These are phyloP conservation scores for Rhodomyrtus tomentosa DNA, from an alignment of 345 rosid species.

Conservation along the genomic window DNA sequence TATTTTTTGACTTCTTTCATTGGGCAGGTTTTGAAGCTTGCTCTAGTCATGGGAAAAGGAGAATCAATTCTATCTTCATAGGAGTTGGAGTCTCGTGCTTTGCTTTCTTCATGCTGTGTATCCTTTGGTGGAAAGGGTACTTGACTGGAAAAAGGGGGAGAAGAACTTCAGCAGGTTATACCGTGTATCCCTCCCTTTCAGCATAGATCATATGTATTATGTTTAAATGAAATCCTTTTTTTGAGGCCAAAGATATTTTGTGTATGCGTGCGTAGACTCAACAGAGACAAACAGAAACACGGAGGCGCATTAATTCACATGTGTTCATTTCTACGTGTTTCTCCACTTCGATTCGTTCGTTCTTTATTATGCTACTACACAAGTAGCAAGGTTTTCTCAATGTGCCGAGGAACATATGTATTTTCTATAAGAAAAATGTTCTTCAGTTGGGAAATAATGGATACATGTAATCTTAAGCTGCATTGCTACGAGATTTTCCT, in stretches of 20 bases:
- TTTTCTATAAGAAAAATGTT: neutral
- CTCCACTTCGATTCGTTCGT: neutral
- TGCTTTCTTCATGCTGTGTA: conserved; percentile 10
- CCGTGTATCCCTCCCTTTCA: neutral
- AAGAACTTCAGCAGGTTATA: neutral
- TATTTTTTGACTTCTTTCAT: neutral
- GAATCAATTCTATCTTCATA: neutral
- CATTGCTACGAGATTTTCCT: neutral
- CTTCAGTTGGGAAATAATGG: neutral
- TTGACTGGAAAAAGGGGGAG: neutral
- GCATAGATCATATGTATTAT: neutral
- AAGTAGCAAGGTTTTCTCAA: neutral
- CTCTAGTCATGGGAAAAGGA: neutral
- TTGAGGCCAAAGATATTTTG: neutral
- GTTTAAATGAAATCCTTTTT: neutral
- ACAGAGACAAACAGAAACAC: neutral
- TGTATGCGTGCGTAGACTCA: neutral
- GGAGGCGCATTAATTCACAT: neutral
- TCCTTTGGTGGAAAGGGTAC: conserved; percentile 21
- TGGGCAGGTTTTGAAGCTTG: conserved; percentile 15
- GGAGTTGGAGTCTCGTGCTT: conserved; percentile 16
- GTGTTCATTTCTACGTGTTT: neutral
- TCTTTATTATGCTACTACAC: neutral
- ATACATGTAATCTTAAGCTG: neutral
- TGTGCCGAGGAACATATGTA: neutral